A percentile compares a stretch with the other conserved stretches of the same genome.
phyloP scores from a whole-genome alignment of 2,329 filamentous ascomycete species.

The Apiospora koreana region DNA sequence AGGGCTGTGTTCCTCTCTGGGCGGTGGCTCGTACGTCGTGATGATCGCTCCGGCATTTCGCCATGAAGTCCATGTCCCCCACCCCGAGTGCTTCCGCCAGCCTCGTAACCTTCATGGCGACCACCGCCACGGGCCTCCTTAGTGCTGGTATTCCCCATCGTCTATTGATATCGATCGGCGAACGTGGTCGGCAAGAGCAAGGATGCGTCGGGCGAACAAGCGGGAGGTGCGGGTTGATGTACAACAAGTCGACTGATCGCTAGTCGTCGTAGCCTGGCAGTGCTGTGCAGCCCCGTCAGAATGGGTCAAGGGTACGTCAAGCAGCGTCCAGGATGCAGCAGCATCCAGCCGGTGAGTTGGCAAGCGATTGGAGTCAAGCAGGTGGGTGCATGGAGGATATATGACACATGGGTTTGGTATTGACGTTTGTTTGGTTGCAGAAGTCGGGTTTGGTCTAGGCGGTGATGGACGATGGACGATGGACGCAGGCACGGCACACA shows the following conservation, averaged over 20 bases:
- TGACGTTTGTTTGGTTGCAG: not conserved
- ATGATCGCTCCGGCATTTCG: conserved; percentile 23
- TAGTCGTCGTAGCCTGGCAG: not conserved
- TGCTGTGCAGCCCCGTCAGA: not conserved
- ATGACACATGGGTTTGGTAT: not conserved
- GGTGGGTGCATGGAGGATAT: not conserved
- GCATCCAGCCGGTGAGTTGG: conserved; percentile 3
- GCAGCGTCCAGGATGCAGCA: not conserved
- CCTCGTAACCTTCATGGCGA: conserved; percentile 21
- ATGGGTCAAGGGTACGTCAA: not conserved
- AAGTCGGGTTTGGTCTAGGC: not conserved
- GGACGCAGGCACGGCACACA: not conserved
- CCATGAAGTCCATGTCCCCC: conserved; percentile 23
- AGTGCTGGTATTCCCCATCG: conserved; percentile 29
- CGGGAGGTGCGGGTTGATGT: not conserved
- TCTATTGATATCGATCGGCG: not conserved
- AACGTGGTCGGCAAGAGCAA: not conserved
- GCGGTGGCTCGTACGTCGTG: conserved; percentile 36
- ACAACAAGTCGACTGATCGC: not conserved
- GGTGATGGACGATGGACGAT: not conserved
- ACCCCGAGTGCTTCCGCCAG: conserved; percentile 22
- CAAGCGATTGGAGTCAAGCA: not conserved
- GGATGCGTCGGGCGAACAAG: not conserved
- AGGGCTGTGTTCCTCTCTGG: conserved; percentile 47
- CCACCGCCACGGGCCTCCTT: conserved; percentile 26